Base-by-base conservation (phyloP, 768 basidiomycete genomes). In the Solioccasus polychromus region DNA sequence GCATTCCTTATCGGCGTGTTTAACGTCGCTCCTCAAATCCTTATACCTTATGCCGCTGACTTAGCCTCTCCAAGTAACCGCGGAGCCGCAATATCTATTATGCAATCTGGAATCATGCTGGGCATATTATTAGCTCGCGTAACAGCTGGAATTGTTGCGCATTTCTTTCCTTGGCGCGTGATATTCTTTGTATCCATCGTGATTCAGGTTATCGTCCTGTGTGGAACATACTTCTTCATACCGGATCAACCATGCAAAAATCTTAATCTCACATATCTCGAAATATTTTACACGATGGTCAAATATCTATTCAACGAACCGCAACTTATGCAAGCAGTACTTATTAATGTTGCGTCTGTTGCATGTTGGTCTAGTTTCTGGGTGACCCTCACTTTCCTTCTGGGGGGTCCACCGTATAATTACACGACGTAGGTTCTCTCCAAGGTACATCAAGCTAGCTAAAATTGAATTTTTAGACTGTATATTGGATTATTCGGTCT, bases 401-500 rank as follows among this genome's bases (percentile, higher is more conserved):
- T 76, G 10, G 61, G 59, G 28, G 67, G 59, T 23, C 29, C 66
- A 0, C 72, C 71, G 2, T 75, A 72, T 46, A 3, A 61, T 39
- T 72, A 62, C 42, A 59, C 61, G 9, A 65, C 60, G 61, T 64
- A 37, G n/a, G 61, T 57, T 9, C 28, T 18, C 23, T 35, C n/a
- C 11, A 5, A 8, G 14, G 15, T 17, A 2, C 22, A 1, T 6
- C 9, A 39, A 39, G 24, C 20, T 29, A 17, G n/a, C 26, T 51
- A 23, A 58, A 35, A 42, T 7, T 14, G 10, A 30, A 11, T 3
- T 24, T 17, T 3, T n/a, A 43, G 53, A 37, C 50, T 57, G 28
- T 60, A 64, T 17, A 75, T 75, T 40, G 76, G 76, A 26, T 56
- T 78, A n/a, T 74, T 77, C 50, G 76, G 74, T 19, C 66, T 78